Percentiles rank a stretch among this genome's conserved stretches.
These are phyloP conservation scores for Dictyostelium citrinum DNA, from an alignment of 78 protist species.

Conservation along the genomic window DNA sequence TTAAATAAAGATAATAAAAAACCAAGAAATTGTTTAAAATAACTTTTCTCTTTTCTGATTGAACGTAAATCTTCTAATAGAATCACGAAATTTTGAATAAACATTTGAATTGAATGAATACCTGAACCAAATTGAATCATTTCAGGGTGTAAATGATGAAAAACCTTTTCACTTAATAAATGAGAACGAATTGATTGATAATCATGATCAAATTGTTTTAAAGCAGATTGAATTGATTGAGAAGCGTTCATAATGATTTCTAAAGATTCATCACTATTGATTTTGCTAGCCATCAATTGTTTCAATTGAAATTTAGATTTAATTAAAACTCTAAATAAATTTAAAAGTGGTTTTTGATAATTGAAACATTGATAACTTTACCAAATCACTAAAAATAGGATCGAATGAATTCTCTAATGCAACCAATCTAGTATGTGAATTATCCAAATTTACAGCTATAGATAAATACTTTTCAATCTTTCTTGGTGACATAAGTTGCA, in stretches of 20 bases:
- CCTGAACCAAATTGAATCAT: slow-evolving; percentile 69
- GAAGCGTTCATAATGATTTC: neutral
- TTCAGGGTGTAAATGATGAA: slow-evolving; percentile 44
- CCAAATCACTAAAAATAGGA: neutral
- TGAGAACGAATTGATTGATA: slow-evolving; percentile 22
- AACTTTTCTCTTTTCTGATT: neutral
- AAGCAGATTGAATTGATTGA: neutral
- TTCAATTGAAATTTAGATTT: neutral
- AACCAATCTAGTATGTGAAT: slow-evolving; percentile 20
- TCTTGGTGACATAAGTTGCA: neutral
- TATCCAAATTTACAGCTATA: neutral
- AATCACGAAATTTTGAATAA: neutral
- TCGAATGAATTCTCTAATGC: slow-evolving; percentile 46
- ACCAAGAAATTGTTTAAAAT: neutral
- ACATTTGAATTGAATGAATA: slow-evolving; percentile 26
- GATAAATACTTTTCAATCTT: neutral
- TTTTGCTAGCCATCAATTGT: neutral
- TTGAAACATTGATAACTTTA: slow-evolving; percentile 20
- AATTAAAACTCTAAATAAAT: neutral
- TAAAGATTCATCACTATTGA: neutral
- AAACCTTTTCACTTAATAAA: slow-evolving; percentile 3
- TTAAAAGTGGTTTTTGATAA: neutral
- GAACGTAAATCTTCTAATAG: slow-evolving; percentile 3
- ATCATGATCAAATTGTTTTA: neutral
- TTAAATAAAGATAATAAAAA: neutral